These are phyloP conservation scores for Porphyridium purpureum DNA, from an alignment of 23 red algal species.

Conservation along the genomic window DNA sequence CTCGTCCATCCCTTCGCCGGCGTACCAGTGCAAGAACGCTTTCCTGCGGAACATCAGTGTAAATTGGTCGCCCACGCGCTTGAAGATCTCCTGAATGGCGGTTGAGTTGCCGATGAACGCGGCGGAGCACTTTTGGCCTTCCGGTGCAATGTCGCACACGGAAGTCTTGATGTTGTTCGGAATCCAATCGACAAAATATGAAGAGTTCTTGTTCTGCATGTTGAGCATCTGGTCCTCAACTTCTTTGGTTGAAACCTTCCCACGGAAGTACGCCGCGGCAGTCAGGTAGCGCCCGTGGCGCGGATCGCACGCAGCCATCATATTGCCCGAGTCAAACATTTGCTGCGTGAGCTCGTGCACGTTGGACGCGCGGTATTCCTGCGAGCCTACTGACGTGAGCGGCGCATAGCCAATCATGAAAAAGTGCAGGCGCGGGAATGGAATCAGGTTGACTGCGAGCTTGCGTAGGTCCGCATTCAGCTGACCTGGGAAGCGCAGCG, in stretches of 20 bases:
- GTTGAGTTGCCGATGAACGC: slow-evolving; percentile 97
- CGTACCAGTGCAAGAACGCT: slow-evolving; percentile 99
- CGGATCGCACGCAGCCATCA: slow-evolving; percentile 96
- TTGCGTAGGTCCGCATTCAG: slow-evolving; percentile 98
- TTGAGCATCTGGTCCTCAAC: slow-evolving; percentile 96
- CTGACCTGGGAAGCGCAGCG: slow-evolving; percentile 95
- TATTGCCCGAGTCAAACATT: slow-evolving; percentile 91
- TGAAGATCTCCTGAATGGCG: slow-evolving; percentile 91
- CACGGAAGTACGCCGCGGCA: slow-evolving; percentile 98
- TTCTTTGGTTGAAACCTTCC: slow-evolving; percentile 94
- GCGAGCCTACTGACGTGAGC: slow-evolving; percentile 26
- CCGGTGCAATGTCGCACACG: slow-evolving; percentile 78
- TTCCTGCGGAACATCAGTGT: slow-evolving; percentile 94
- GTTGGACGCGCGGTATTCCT: slow-evolving; percentile 40
- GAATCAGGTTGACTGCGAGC: slow-evolving; percentile 92
- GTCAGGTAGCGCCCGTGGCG: slow-evolving; percentile 96
- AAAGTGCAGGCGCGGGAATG: slow-evolving; percentile 97
- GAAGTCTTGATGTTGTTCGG: slow-evolving; percentile 96
- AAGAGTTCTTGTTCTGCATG: slow-evolving; percentile 88
- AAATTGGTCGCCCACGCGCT: slow-evolving; percentile 94
- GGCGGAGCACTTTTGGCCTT: slow-evolving; percentile 56
- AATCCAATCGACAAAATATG: slow-evolving; percentile 99
- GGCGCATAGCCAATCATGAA: slow-evolving; percentile 89
- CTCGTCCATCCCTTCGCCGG: slow-evolving; percentile 97
- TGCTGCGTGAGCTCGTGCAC: slow-evolving; percentile 85